Conservation (phyloP, 208 protist genomes). For the Leptomonas seymouri region DNA sequence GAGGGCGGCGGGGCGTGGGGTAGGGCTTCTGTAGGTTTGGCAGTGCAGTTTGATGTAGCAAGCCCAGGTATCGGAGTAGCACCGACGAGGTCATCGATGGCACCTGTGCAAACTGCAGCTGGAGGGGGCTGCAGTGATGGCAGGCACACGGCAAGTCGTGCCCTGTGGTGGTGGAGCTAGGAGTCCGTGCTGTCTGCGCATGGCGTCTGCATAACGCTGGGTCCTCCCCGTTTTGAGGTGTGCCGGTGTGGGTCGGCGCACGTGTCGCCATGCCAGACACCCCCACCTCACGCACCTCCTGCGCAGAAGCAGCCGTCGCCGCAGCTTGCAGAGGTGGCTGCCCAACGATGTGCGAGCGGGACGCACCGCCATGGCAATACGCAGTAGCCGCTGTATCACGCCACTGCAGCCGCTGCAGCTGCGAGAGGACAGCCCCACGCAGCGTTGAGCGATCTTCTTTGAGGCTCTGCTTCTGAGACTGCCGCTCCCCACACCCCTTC, state of each 20-base stretch:
- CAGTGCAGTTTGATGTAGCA: constrained; percentile 27
- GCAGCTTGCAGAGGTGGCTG: background rate
- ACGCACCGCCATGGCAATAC: background rate
- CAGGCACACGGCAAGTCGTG: constrained; percentile 5
- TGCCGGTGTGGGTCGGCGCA: too few relatives aligned
- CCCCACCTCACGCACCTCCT: background rate
- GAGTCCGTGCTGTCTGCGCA: background rate
- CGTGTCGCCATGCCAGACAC: background rate
- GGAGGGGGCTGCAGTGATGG: constrained; percentile 22
- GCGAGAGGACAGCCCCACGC: constrained; percentile 42
- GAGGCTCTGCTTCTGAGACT: background rate
- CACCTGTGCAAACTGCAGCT: constrained; percentile 39
- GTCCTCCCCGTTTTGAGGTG: too few relatives aligned
- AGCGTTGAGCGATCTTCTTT: constrained; percentile 34
- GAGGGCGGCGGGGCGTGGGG: constrained; percentile 1
- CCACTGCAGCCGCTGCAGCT: constrained; percentile 48
- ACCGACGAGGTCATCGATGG: constrained; percentile 18
- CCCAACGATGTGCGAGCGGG: background rate
- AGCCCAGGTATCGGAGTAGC: constrained; percentile 24
- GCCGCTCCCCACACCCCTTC: background rate
- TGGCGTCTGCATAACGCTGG: too few relatives aligned
- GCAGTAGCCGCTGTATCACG: constrained; percentile 6
- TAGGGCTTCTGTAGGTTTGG: constrained; percentile 14
- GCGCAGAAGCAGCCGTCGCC: background rate
- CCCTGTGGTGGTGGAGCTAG: background rate